A percentile compares a stretch with the other conserved stretches of the same genome.
Evolutionary conservation across 768 basidiomycete species (phyloP).

Genomic region (Arthromyces matolae): DNA sequence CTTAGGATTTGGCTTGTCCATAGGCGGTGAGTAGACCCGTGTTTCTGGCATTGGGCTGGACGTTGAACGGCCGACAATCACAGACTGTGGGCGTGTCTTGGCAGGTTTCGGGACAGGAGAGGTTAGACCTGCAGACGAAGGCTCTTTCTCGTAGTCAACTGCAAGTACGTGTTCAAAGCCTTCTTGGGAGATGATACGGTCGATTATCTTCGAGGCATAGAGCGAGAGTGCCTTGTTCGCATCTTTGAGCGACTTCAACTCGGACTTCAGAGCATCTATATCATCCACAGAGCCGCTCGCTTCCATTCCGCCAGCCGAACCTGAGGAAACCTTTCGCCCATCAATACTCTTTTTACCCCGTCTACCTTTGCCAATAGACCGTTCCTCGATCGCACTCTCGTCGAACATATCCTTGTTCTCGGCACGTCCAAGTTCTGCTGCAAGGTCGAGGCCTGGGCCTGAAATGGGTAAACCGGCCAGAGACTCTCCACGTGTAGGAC

Average conservation of each 20-base stretch:
- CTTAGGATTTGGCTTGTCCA: constrained; percentile 32
- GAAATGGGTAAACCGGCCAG: constrained; percentile 83
- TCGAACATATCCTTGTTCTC: constrained; percentile 82
- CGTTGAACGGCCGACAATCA: constrained; percentile 44
- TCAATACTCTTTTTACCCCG: constrained; percentile 45
- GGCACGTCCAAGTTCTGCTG: constrained; percentile 87
- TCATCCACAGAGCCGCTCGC: constrained; percentile 47
- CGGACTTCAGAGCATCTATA: constrained; percentile 70
- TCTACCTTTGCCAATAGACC: constrained; percentile 43
- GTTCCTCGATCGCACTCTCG: constrained; percentile 49
- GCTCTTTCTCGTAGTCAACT: constrained; percentile 77
- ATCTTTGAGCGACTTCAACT: constrained; percentile 91
- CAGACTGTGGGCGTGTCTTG: constrained; percentile 62
- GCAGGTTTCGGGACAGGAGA: constrained; percentile 27
- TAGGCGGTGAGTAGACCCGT: constrained; percentile 21
- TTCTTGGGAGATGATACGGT: constrained; percentile 93
- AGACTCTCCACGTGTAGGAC: constrained; percentile 69
- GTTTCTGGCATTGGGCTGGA: constrained; percentile 30
- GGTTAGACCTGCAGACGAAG: constrained; percentile 36
- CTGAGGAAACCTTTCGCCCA: constrained; percentile 32
- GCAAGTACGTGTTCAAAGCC: constrained; percentile 96
- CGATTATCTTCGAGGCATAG: constrained; percentile 97
- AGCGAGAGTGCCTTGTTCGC: constrained; percentile 94
- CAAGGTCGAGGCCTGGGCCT: constrained; percentile 85
- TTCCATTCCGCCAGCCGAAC: constrained; percentile 38